phyloP scores from a whole-genome alignment of 495 filamentous ascomycete species.

The Aspergillus olivimuriae region DNA sequence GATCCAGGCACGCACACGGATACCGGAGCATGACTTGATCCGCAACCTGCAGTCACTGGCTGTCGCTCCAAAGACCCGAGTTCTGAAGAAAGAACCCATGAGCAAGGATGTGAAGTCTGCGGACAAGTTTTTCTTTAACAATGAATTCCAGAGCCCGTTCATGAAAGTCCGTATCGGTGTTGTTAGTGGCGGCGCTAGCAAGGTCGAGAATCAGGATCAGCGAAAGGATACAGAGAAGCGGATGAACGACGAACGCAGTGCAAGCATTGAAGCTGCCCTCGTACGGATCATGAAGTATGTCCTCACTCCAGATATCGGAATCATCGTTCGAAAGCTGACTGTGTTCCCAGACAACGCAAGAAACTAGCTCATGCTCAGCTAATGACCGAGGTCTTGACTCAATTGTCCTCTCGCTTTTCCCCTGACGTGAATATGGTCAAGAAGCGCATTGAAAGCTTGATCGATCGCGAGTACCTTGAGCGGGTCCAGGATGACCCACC shows the following conservation, averaged over 20 bases:
- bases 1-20: conserved; percentile 75
- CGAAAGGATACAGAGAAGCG: conserved; percentile 81
- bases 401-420: conserved; percentile 73
- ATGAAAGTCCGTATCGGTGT: conserved; percentile 83
- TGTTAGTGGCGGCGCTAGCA: conserved; percentile 59
- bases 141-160: conserved; percentile 72
- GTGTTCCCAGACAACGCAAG: conserved; percentile 74
- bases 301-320: background rate
- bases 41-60: conserved; percentile 81
- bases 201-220: conserved; percentile 79
- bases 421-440: conserved; percentile 92
- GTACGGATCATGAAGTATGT: conserved; percentile 95
- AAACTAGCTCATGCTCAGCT: conserved; percentile 72
- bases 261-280: conserved; percentile 79
- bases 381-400: conserved; percentile 75
- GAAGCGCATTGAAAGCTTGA: conserved; percentile 85
- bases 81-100: conserved; percentile 79
- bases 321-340: conserved; percentile 2
- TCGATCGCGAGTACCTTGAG: conserved; percentile 91
- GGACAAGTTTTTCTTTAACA: conserved; percentile 81
- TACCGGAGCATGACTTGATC: conserved; percentile 70
- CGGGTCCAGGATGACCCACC: conserved; percentile 66
- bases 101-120: conserved; percentile 72
- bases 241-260: conserved; percentile 70
- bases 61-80: conserved; percentile 74